A percentile compares a stretch with the other conserved stretches of the same genome.
Conservation (phyloP, 1,139 yeast species). For the Waltiozyma sp. region DNA sequence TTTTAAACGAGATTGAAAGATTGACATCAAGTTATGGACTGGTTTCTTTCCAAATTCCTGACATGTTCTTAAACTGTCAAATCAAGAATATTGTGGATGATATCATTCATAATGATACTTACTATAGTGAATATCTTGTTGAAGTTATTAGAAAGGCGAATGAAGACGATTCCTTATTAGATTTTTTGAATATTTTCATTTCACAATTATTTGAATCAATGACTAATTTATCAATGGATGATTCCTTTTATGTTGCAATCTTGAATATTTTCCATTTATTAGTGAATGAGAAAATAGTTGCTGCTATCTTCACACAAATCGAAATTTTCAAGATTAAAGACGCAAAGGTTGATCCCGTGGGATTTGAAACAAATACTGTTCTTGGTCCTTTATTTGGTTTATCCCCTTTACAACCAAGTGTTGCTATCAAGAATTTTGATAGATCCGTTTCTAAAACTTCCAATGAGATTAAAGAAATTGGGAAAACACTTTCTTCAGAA, state of each 20-base stretch:
- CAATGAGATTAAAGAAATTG: conserved; percentile 34
- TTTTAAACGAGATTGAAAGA: conserved; percentile 40
- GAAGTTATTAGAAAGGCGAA: conserved; percentile 48
- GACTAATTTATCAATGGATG: conserved; percentile 27
- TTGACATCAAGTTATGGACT: conserved; percentile 57
- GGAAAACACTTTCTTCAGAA: conserved; percentile 50
- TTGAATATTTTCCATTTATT: conserved; percentile 48
- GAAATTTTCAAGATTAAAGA: conserved; percentile 35
- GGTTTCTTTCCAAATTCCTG: conserved; percentile 60
- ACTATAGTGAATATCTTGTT: conserved; percentile 41
- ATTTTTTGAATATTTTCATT: conserved; percentile 45
- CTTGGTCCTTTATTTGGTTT: conserved; percentile 70
- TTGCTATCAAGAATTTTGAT: conserved; percentile 34
- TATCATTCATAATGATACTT: conserved; percentile 26
- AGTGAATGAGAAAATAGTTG: conserved; percentile 50
- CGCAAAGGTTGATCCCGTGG: conserved; percentile 26
- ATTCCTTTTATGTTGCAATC: conserved; percentile 27
- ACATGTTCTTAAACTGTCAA: conserved; percentile 34
- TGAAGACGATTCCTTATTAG: conserved; percentile 56
- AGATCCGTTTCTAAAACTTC: conserved; percentile 28
- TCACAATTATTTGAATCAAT: conserved; percentile 30
- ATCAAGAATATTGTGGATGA: conserved; percentile 18
- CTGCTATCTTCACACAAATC: conserved; percentile 46
- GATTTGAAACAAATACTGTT: conserved; percentile 50
- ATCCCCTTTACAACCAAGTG: conserved; percentile 56